Percentiles rank a stretch among this genome's conserved stretches.
Evolutionary conservation across 163 green algal species (phyloP).

Genomic region (Coccomyxa subellipsoidea): DNA sequence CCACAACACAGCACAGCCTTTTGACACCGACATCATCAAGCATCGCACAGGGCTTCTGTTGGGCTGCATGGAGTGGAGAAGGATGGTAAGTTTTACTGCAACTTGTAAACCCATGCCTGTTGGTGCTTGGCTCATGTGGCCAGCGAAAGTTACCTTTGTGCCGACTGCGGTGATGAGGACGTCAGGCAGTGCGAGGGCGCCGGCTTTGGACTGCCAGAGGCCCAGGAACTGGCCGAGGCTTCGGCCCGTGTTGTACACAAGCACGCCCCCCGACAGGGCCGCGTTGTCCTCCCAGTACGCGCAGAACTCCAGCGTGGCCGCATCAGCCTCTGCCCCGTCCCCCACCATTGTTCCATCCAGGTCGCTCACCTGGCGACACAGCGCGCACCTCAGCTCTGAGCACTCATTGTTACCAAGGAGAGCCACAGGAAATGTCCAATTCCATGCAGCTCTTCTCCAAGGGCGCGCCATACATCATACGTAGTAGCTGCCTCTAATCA

Average conservation of each 20-base stretch:
- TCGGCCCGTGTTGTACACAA: conserved; percentile 92
- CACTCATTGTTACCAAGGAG: too few relatives aligned
- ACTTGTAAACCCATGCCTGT: too few relatives aligned
- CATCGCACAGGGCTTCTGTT: too few relatives aligned
- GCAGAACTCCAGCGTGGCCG: conserved; percentile 42
- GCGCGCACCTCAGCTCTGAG: not conserved
- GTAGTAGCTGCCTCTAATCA: too few relatives aligned
- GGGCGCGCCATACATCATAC: too few relatives aligned
- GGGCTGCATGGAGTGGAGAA: too few relatives aligned
- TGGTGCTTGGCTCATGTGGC: too few relatives aligned
- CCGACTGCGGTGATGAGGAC: conserved; percentile 84
- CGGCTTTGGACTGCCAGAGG: conserved; percentile 67
- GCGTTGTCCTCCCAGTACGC: conserved; percentile 75
- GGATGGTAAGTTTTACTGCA: too few relatives aligned
- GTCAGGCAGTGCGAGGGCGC: conserved; percentile 75
- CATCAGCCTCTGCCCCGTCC: conserved; percentile 46
- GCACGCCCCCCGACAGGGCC: conserved; percentile 59
- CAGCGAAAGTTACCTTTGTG: conserved; percentile 71
- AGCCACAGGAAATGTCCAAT: too few relatives aligned
- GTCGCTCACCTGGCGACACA: conserved; percentile 57
- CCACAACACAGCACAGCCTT: too few relatives aligned
- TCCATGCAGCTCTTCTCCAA: too few relatives aligned
- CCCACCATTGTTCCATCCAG: conserved; percentile 90
- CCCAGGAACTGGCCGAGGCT: conserved; percentile 69
- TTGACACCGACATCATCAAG: too few relatives aligned